Evolutionary conservation across 2,329 filamentous ascomycete species (phyloP), one percentile per base, ranked within the genome.

Genomic region (Xylaria sp.): DNA sequence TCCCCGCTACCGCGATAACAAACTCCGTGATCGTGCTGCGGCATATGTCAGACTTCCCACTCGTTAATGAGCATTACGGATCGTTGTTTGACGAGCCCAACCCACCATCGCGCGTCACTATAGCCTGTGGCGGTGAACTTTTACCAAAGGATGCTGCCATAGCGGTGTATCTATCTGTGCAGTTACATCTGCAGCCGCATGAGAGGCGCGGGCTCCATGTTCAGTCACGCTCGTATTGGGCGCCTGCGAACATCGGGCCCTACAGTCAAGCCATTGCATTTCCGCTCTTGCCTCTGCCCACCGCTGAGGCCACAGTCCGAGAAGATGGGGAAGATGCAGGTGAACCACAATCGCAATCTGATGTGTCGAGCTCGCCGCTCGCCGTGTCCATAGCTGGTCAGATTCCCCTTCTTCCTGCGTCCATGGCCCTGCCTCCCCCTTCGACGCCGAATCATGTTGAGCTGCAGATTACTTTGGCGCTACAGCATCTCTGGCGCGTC

Each of bases 201-300:
- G 67, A 69, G 36, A 80, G 92, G 36, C 67, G 71, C 60, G 88
- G 88, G 0, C 85, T 98, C 1, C 96, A 99, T 78, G 94, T 99
- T 5, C 96, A 98, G 80, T 94, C 92, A 3, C 85, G 93, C 47
- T 97, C 93, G 11, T 98, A 98, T 84, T 99, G 96, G 96, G 96
- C 96, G 0, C 96, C 96, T 0, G 95, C 96, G 21, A 98, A 98
- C 76, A 98, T 99, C 62, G 96, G 96, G 0, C 96, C 96, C 0
- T 98, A 98, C 80, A 98, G 94, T 64, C 96, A 99, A 81, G 93
- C 94, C 3, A 89, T 96, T 58, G 84, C 86, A 1, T 81, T 88
- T 11, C 83, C 83, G 11, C 75, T 84, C 1, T 57, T 79, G 8
- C 39, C 54, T 42, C 56, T 57, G 14, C 54, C 63, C 11, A 11